Base-by-base conservation (phyloP, 306 rosid species). In the Pterocarpus macrocarpus region DNA sequence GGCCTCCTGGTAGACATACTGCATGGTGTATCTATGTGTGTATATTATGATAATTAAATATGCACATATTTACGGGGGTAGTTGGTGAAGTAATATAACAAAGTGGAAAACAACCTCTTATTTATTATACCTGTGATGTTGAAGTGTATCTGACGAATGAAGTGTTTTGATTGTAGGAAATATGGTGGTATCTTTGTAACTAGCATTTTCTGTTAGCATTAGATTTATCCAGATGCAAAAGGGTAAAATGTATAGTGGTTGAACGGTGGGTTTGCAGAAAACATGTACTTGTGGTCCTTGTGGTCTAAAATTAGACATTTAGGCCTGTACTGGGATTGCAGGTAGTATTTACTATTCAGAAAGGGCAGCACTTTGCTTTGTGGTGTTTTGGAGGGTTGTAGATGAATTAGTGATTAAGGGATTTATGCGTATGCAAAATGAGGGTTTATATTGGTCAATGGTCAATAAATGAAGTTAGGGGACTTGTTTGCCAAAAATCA, bases 221-320 rank as follows among this genome's bases (percentile, higher is more conserved):
- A 11, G 32, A 13, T 49, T 50, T 12, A 16, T 62, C 16, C 6
- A 5, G 49, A 33, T 33, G 49, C 64, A 13, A 5, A 76, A 45
- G 63, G 52, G 80, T 76, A 22, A 22, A 72, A 76, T 10, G 14
- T 76, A 44, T 64, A 10, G 45, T 47, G 64, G 39, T 64, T 2
- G 32, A 49, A 76, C 9, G 47, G 38, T 36, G 8, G 41, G 8
- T 61, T 49, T 34, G 72, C 72, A 38, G 12, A 33, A 34, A 62
- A 45, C 16, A 15, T 32, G 63, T 6, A 33, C 49, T 33, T 62
- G 36, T 47, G 49, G 39, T 61, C n/a, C 63, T 10, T 8, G 30
- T 45, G 38, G 13, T 44, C 44, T 63, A 10, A 62, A 62, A 33
- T 44, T 62, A 33, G 70, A 63, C 65, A 28, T 11, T 61, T 61